phyloP scores from a whole-genome alignment of 148 eudicot genomes.

The Spergularia bocconei region DNA sequence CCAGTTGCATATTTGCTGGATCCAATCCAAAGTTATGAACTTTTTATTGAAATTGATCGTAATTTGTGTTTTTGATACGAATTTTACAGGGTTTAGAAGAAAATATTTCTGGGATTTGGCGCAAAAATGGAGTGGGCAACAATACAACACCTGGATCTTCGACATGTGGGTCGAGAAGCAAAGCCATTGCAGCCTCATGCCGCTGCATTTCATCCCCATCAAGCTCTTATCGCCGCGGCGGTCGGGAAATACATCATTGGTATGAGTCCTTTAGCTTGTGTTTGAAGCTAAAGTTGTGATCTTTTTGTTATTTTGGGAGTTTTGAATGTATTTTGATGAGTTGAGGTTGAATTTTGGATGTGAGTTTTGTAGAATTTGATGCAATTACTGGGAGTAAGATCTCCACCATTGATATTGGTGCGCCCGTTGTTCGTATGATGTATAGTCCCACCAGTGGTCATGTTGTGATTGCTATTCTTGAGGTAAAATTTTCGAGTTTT shows the following conservation, averaged over 20 bases:
- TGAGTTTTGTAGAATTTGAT: slow-evolving; percentile 66
- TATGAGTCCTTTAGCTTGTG: slow-evolving; percentile 8
- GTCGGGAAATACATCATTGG: slow-evolving; percentile 77
- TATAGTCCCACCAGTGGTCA: slow-evolving; percentile 87
- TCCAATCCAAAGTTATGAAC: not conserved
- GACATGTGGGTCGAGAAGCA: slow-evolving; percentile 87
- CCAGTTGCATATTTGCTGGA: not conserved
- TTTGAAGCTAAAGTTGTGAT: not conserved
- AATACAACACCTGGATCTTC: slow-evolving; percentile 89
- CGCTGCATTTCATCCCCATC: slow-evolving; percentile 86
- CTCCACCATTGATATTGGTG: slow-evolving; percentile 78
- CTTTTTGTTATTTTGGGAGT: not conserved
- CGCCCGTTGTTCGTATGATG: slow-evolving; percentile 86
- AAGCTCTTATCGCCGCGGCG: slow-evolving; percentile 72
- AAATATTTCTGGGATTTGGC: not conserved
- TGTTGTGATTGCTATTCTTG: slow-evolving; percentile 79
- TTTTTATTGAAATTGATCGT: not conserved
- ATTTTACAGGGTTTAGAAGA: not conserved
- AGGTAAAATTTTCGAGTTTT: slow-evolving; percentile 45
- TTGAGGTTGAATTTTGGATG: slow-evolving; percentile 14
- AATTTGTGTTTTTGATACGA: not conserved
- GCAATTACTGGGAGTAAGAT: slow-evolving; percentile 88
- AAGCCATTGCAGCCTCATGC: slow-evolving; percentile 93
- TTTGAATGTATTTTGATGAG: not conserved
- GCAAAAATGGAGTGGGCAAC: slow-evolving; percentile 90